Base-by-base conservation (phyloP, 140 eudicot genomes). In the Ambrosia hybrid region DNA sequence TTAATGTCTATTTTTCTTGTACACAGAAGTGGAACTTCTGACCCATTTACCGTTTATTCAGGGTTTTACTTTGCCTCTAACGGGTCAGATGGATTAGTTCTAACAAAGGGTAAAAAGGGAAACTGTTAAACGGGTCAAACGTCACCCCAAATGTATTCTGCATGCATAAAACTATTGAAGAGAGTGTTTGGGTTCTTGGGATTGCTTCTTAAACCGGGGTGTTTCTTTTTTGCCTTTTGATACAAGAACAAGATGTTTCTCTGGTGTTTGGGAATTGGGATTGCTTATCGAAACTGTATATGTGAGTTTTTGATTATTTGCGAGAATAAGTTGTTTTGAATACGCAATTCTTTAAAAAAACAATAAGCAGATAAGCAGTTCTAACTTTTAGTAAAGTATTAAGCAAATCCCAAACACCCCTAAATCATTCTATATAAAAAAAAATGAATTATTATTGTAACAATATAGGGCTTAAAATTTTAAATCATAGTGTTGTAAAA, bases 61-160 rank as follows among this genome's bases (percentile, higher is more conserved):
- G 12, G 62, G 65, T 13, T 74, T 2, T 51, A 70, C 67, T 51
- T 34, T 34, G 46, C 67, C 48, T 37, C 46, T 33, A 61, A 61
- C 46, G 9, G 67, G 10, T 36, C 67, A 61, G 36, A 61, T 5
- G 48, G 41, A 8, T 61, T 61, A 36, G 11, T 13, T 34, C 12
- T 61, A 36, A 61, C 26, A 36, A 37, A 10, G 45, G 67, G 67
- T 36, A 33, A 36, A 57, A 11, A 61, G 1, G 13, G 16, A 61
- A 13, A 11, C 14, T 16, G 12, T 4, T 2, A 16, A 21, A 16
- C 39, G 38, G 64, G 43, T 30, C 65, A 26, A 10, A 33, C 65
- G 15, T 59, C 15, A 26, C 15, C 14, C 15, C 2, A 33, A 30
- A n/a, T 60, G 45, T 33, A 33, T 30, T 64, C 21, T 12, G n/a